A percentile compares a stretch with the other conserved stretches of the same genome.
These are phyloP conservation scores for Diaporthe australafricana DNA, from an alignment of 2,329 filamentous ascomycete species.

Conservation along the genomic window DNA sequence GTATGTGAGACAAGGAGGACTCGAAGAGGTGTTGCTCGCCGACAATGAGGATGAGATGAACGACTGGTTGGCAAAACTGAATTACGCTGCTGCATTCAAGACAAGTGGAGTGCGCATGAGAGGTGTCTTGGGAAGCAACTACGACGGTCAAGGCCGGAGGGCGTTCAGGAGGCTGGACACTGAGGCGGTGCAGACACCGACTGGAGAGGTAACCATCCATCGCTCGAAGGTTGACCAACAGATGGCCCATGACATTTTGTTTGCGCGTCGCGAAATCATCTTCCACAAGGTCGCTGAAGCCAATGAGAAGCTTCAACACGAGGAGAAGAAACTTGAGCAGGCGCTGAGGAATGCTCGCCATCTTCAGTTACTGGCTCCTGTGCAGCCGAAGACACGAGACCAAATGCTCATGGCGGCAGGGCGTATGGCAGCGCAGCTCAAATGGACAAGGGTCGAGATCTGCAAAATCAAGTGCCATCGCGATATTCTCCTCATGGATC, in stretches of 20 bases:
- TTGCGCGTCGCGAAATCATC: constrained; percentile 86
- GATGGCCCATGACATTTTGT: constrained; percentile 87
- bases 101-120: constrained; percentile 92
- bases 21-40: constrained; percentile 91
- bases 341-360: constrained; percentile 92
- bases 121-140: constrained; percentile 84
- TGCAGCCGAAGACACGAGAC: constrained; percentile 90
- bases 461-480: constrained; percentile 92
- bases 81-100: constrained; percentile 94
- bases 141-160: constrained; percentile 82
- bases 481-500: constrained; percentile 86
- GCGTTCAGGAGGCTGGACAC: constrained; percentile 80
- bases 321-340: constrained; percentile 82
- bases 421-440: constrained; percentile 86
- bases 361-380: constrained; percentile 87
- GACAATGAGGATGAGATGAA: constrained; percentile 93
- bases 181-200: constrained; percentile 74
- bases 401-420: constrained; percentile 87
- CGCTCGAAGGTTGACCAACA: constrained; percentile 82
- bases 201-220: constrained; percentile 79
- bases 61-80: constrained; percentile 95
- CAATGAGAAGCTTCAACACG: constrained; percentile 79
- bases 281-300: constrained; percentile 84
- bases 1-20: constrained; percentile 85
- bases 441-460: constrained; percentile 94